A percentile compares a stretch with the other conserved stretches of the same genome.
These are phyloP conservation scores for Candida boleticola DNA, from an alignment of 805 yeast genomes.

Conservation along the genomic window DNA sequence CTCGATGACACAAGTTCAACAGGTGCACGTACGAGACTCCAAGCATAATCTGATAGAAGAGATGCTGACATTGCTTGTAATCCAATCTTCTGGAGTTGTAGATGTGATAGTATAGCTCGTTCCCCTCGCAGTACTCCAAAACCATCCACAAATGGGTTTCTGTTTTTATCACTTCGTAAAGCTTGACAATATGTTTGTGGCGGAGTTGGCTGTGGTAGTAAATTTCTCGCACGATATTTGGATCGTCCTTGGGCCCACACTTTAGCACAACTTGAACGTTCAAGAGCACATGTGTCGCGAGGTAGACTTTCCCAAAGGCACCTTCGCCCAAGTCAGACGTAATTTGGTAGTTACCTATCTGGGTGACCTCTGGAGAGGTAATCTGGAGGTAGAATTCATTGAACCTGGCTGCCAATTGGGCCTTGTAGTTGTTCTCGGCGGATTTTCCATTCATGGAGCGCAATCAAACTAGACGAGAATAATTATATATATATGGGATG, in stretches of 20 bases:
- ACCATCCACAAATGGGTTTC: slow-evolving; percentile 83
- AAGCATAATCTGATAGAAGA: slow-evolving; percentile 65
- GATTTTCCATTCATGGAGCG: slow-evolving; percentile 17
- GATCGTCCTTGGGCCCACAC: slow-evolving; percentile 72
- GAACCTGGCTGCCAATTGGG: slow-evolving; percentile 62
- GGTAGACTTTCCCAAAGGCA: slow-evolving; percentile 85
- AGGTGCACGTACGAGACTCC: slow-evolving; percentile 75
- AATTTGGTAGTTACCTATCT: slow-evolving; percentile 80
- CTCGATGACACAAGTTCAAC: slow-evolving; percentile 78
- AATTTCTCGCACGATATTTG: slow-evolving; percentile 86
- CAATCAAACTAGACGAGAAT: too few species aligned
- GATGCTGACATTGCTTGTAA: slow-evolving; percentile 44
- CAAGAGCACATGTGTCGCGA: slow-evolving; percentile 76
- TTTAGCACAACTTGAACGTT: slow-evolving; percentile 77
- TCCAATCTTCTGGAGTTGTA: slow-evolving; percentile 52
- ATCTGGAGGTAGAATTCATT: slow-evolving; percentile 50
- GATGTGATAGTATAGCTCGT: slow-evolving; percentile 69
- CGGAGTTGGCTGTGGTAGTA: slow-evolving; percentile 82
- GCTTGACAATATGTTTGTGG: slow-evolving; percentile 78
- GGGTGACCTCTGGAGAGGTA: slow-evolving; percentile 49
- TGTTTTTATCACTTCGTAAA: slow-evolving; percentile 83
- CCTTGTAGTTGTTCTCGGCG: slow-evolving; percentile 31
- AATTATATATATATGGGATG: too few species aligned
- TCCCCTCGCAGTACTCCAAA: slow-evolving; percentile 84
- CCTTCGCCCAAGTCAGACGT: slow-evolving; percentile 83